These are phyloP conservation scores for Magnusiomyces suaveolens DNA, from an alignment of 1,139 yeast genomes.

Conservation along the genomic window DNA sequence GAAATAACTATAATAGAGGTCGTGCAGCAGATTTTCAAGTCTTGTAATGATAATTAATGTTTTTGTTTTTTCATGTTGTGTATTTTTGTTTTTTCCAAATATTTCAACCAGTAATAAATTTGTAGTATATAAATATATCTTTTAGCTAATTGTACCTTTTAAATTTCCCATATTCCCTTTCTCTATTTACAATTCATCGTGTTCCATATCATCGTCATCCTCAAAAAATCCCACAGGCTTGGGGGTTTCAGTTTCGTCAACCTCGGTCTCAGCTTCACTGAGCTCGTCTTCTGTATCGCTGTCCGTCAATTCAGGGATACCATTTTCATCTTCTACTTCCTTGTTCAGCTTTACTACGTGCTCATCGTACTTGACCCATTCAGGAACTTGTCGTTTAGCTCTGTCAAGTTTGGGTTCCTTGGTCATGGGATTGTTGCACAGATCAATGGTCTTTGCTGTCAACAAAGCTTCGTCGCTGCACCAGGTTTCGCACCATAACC, in stretches of 20 bases:
- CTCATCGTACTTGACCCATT: slow-evolving; percentile 60
- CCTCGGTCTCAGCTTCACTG: slow-evolving; percentile 11
- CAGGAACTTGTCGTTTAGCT: slow-evolving; percentile 67
- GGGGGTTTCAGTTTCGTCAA: slow-evolving; percentile 10
- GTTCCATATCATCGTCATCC: neutral
- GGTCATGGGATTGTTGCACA: slow-evolving; percentile 74
- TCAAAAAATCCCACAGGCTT: neutral
- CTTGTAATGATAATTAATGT: neutral
- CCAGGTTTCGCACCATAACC: slow-evolving; percentile 96
- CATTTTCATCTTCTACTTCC: slow-evolving; percentile 12
- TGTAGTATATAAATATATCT: neutral
- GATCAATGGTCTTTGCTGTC: slow-evolving; percentile 67
- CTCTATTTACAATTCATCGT: slow-evolving; percentile 1
- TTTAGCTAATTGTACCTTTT: neutral
- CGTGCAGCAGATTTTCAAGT: slow-evolving; percentile 1
- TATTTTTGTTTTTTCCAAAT: neutral
- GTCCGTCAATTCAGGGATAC: slow-evolving; percentile 15
- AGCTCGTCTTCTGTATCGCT: slow-evolving; percentile 15
- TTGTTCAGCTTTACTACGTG: slow-evolving; percentile 36
- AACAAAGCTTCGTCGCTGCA: slow-evolving; percentile 55
- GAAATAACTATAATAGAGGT: neutral
- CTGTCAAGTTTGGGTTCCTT: slow-evolving; percentile 66
- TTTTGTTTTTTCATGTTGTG: neutral
- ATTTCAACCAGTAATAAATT: neutral
- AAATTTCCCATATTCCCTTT: neutral